Evolutionary conservation across 805 yeast genomes (phyloP).

Genomic region (Lachancea sp.): DNA sequence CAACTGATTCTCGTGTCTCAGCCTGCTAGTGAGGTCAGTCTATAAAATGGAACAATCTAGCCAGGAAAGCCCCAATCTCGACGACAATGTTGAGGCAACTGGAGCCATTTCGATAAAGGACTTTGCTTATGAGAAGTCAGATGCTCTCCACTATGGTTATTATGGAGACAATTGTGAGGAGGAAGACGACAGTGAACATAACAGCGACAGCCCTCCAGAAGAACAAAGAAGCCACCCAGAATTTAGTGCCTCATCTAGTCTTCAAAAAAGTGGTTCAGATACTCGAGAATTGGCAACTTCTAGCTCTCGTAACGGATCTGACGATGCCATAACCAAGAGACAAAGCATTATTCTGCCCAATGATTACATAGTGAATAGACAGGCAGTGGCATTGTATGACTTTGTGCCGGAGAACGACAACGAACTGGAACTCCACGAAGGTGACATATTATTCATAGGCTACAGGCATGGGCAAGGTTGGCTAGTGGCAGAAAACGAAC

Average conservation of each 20-base stretch:
- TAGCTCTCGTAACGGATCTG: constrained; percentile 8
- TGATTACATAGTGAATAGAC: constrained; percentile 38
- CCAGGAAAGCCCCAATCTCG: neutral
- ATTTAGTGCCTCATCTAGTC: neutral
- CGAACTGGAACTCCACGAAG: constrained; percentile 70
- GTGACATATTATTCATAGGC: constrained; percentile 77
- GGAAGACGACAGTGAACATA: constrained; percentile 10
- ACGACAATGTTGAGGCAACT: constrained; percentile 1
- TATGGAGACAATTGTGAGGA: constrained; percentile 27
- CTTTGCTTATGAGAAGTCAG: constrained; percentile 66
- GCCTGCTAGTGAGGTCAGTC: too few relatives aligned
- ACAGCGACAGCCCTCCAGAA: constrained; percentile 18
- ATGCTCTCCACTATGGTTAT: constrained; percentile 68
- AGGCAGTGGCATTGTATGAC: constrained; percentile 84
- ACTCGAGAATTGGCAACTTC: neutral
- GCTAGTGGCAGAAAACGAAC: constrained; percentile 74
- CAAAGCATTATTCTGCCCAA: constrained; percentile 31
- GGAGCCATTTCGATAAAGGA: constrained; percentile 58
- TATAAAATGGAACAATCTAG: neutral
- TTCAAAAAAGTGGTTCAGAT: neutral
- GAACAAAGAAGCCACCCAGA: constrained; percentile 7
- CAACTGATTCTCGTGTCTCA: too few relatives aligned
- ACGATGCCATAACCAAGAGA: constrained; percentile 22
- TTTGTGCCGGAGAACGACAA: constrained; percentile 92
- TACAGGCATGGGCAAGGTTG: constrained; percentile 98